Base-by-base conservation (phyloP, 2,329 filamentous ascomycete species). In the Fusarium tupiense region DNA sequence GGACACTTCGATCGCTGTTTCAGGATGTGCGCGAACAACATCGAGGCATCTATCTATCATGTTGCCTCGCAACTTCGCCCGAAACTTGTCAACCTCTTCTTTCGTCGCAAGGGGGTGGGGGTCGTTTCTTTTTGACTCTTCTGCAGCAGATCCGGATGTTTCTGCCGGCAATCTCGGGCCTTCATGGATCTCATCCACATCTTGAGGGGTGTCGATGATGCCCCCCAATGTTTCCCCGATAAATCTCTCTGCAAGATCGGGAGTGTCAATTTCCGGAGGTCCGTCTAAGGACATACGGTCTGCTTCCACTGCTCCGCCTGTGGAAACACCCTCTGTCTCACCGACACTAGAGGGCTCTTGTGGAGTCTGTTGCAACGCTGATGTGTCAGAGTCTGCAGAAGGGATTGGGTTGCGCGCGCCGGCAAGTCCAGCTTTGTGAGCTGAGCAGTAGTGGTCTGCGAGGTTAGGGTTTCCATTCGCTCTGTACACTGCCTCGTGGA, bases 21-120 rank as follows among this genome's bases (percentile, higher is more conserved):
- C 91, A 20, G 95, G 92, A 76, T 98, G 95, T 43, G 92, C 92
- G 80, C 96, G 93, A 61, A 99, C 91, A 40, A 98, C 91, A 78
- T 98, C 95, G 29, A 99, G 86, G 74, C 94, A 97, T 66, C 94
- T 93, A 77, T 98, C 95, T 67, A 98, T 95, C 62, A 98, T 84
- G 64, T 94, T 92, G 26, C 90, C 87, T 44, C 94, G 90, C 46
- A 98, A 86, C n/a, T 87, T 88, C 9, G 88, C 87, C 52, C 96
- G 91, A 81, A 94, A 89, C 40, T 89, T 89, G 71, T 98, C 94
- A 12, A 99, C 86, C 73, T 95, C 92, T 66, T 98, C 94, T 65
- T 95, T 87, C 1, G 93, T 77, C 33, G 73, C 74, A 56, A 78
- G 60, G 31, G 77, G 66, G 20, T 75, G 41, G 19, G 44, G 47